phyloP scores from a whole-genome alignment of 2,329 filamentous ascomycete genomes.

The Penicillium aurantiogriseum region DNA sequence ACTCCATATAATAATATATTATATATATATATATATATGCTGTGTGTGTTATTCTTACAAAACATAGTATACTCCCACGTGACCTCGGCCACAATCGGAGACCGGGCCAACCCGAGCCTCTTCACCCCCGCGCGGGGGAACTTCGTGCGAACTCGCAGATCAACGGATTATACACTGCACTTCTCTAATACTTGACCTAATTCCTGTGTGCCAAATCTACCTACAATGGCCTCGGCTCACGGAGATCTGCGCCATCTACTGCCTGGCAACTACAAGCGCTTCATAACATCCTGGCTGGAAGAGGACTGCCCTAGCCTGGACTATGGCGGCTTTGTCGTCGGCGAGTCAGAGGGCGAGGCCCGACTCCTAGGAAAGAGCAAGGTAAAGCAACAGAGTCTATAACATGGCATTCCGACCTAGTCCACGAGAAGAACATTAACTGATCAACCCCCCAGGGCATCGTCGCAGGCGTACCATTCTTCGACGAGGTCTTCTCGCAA shows the following conservation, averaged over 20 bases:
- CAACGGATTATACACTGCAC: neutral
- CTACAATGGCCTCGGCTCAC: slow-evolving; percentile 55
- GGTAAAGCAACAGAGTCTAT: slow-evolving; percentile 29
- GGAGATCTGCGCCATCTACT: slow-evolving; percentile 71
- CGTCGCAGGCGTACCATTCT: slow-evolving; percentile 89
- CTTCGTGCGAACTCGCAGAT: neutral
- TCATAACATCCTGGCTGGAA: slow-evolving; percentile 80
- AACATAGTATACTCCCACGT: neutral
- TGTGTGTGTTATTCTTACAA: too few relatives aligned
- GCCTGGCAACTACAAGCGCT: slow-evolving; percentile 78
- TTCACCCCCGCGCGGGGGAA: slow-evolving; percentile 10
- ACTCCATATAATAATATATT: too few relatives aligned
- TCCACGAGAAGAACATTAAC: neutral
- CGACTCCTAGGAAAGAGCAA: slow-evolving; percentile 57
- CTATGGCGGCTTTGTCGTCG: slow-evolving; percentile 96
- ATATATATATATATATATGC: too few relatives aligned
- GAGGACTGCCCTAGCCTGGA: slow-evolving; percentile 97
- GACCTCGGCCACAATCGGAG: slow-evolving; percentile 1
- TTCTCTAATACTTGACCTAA: neutral
- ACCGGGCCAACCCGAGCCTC: slow-evolving; percentile 2
- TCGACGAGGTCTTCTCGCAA: slow-evolving; percentile 88
- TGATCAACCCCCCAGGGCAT: slow-evolving; percentile 57
- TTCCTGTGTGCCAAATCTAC: neutral
- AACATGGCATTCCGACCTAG: neutral
- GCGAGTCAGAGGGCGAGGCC: slow-evolving; percentile 51